Evolutionary conservation across 179 eudicot species (phyloP), one percentile per base, ranked within the genome.

Genomic region (Drosera spatulata): DNA sequence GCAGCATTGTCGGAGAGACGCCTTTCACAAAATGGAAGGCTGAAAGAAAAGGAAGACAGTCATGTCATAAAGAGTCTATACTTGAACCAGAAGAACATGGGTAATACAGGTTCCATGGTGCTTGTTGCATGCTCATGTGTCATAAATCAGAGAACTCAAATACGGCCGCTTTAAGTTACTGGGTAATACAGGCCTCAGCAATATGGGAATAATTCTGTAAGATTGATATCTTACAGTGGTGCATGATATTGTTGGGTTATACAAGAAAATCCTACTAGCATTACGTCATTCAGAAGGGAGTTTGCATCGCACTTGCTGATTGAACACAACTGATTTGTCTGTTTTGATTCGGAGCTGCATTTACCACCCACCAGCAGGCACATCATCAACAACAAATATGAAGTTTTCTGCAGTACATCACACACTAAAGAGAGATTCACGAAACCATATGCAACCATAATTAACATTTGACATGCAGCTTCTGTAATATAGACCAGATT

Each of bases 271-370:
- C 15, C 39, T 3, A 3, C 15, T 37, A n/a, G 15, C 51, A 49
- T 63, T 84, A 93, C 99, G 95, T 93, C 96, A 75, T 93, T 93
- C 59, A 85, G 73, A 69, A 93, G 96, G 61, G 99, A 93, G 82
- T 93, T 66, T 51, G 96, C 77, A 71, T 93, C 93, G 74, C 99
- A 93, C 69, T 84, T 87, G 87, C 88, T 93, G 66, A 93, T 89
- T 59, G 99, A 89, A 67, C 99, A 93, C 73, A 93, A 63, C 72
- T 81, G 89, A 71, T 93, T 85, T 52, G 99, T 93, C 51, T 89
- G 96, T 55, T 72, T 77, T 77, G 95, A 84, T 75, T 91, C 87
- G 61, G 87, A 84, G 76, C 98, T 91, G 98, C 58, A 58, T 55
- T 64, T 58, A 42, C 47, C 73, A 72, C 58, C 52, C 51, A 50